Evolutionary conservation across 352 stramenopile species (phyloP).

Genomic region (Elongisporangium undulatum): DNA sequence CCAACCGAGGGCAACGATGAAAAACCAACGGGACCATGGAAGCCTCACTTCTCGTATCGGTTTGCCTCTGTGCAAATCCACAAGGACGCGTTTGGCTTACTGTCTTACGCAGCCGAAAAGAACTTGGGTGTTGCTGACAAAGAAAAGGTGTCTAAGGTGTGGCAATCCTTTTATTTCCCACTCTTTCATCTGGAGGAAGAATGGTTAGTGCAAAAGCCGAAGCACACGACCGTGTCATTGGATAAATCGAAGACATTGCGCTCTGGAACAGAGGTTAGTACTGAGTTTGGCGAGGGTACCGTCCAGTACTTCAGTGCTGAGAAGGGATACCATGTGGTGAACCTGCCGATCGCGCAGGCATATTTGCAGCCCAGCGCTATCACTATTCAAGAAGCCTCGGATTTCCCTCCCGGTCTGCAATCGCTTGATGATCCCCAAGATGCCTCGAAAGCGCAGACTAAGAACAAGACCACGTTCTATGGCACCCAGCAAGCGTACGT

Average conservation of each 20-base stretch:
- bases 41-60: conserved; percentile 72
- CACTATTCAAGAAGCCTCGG: conserved; percentile 68
- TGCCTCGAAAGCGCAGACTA: conserved; percentile 28
- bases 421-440: conserved; percentile 58
- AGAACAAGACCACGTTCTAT: conserved; percentile 58
- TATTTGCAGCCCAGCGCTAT: conserved; percentile 75
- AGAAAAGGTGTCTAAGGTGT: conserved; percentile 82
- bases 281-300: conserved; percentile 79
- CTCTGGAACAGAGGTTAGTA: conserved; percentile 69
- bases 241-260: conserved; percentile 65
- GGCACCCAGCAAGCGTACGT: conserved; percentile 86
- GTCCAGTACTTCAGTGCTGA: conserved; percentile 69
- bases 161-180: conserved; percentile 81
- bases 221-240: conserved; percentile 53
- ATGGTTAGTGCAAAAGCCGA: conserved; percentile 77
- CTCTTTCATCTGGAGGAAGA: conserved; percentile 83
- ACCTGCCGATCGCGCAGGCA: conserved; percentile 54
- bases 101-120: conserved; percentile 82
- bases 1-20: not conserved
- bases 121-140: conserved; percentile 77
- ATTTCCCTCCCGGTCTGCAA: conserved; percentile 67
- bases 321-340: conserved; percentile 61
- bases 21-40: conserved; percentile 24
- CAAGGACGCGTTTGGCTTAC: conserved; percentile 76
- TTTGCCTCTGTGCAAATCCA: conserved; percentile 77